These are phyloP conservation scores for Blumeriella jaapii DNA, from an alignment of 2,329 filamentous ascomycete genomes.

Conservation along the genomic window DNA sequence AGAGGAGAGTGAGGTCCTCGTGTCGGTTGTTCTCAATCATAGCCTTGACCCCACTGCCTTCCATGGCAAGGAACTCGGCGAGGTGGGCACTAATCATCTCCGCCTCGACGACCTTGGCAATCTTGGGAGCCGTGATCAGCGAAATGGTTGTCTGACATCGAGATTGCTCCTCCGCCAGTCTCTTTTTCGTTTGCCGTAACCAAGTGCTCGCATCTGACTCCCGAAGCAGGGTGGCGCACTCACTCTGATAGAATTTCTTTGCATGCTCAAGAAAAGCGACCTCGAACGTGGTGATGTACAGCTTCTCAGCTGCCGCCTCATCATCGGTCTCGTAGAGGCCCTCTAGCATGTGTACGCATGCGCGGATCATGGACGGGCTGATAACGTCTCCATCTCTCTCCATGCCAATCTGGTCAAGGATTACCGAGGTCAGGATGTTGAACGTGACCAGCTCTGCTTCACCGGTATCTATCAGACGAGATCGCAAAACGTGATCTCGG, in stretches of 20 bases:
- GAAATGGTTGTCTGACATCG: constrained; percentile 77
- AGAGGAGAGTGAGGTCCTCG: constrained; percentile 70
- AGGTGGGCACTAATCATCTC: constrained; percentile 71
- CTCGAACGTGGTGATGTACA: constrained; percentile 80
- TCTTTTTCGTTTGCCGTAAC: constrained; percentile 61
- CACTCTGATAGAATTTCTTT: constrained; percentile 59
- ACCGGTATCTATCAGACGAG: constrained; percentile 36
- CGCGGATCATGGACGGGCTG: constrained; percentile 69
- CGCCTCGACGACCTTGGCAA: constrained; percentile 65
- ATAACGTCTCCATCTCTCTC: constrained; percentile 85
- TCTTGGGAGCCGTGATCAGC: constrained; percentile 57
- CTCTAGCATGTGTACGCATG: constrained; percentile 82
- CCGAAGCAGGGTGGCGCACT: constrained; percentile 63
- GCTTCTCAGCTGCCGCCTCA: constrained; percentile 65
- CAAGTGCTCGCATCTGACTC: constrained; percentile 74
- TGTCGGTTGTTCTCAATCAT: constrained; percentile 88
- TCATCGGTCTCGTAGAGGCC: constrained; percentile 71
- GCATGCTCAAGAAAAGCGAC: constrained; percentile 63
- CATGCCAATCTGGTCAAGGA: constrained; percentile 86
- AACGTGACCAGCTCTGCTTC: constrained; percentile 44
- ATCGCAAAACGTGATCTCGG: constrained; percentile 70
- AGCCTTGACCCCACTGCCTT: constrained; percentile 68
- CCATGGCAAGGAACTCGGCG: constrained; percentile 70
- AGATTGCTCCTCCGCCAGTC: constrained; percentile 69
- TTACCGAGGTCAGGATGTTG: constrained; percentile 65